These are phyloP conservation scores for Cutaneotrichosporon spelunceum DNA, from an alignment of 1,284 basidiomycete species.

Conservation along the genomic window DNA sequence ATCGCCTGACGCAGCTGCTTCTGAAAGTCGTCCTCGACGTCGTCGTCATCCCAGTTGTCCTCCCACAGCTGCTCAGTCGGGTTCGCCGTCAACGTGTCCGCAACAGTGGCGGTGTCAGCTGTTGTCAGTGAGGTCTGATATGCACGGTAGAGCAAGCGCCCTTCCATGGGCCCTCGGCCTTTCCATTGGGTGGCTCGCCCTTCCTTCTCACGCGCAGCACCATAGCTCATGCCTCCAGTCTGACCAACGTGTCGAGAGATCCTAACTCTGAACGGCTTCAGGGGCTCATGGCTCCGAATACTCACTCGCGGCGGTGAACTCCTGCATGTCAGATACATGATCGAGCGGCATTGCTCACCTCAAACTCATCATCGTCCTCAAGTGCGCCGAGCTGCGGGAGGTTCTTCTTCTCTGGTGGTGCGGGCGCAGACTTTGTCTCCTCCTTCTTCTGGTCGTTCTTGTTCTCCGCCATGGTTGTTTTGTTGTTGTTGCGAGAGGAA, in stretches of 20 bases:
- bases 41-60: slow-evolving; percentile 99
- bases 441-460: slow-evolving; percentile 12
- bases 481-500: slow-evolving; percentile 12
- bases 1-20: slow-evolving; percentile 68
- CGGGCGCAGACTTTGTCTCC: slow-evolving; percentile 2
- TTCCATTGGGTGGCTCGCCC: not conserved
- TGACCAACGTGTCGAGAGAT: too few relatives aligned
- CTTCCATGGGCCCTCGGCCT: not conserved
- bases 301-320: slow-evolving; percentile 48
- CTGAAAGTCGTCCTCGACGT: slow-evolving; percentile 96
- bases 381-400: slow-evolving; percentile 51
- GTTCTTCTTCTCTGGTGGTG: slow-evolving; percentile 38
- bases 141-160: not conserved
- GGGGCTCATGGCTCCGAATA: too few relatives aligned
- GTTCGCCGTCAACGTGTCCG: slow-evolving; percentile 39
- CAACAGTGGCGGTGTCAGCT: slow-evolving; percentile 36
- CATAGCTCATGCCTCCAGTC: too few relatives aligned
- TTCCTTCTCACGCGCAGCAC: too few relatives aligned
- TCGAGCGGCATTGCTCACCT: slow-evolving; percentile 38
- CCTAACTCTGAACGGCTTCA: too few relatives aligned
- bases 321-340: slow-evolving; percentile 29
- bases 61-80: slow-evolving; percentile 73
- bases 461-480: slow-evolving; percentile 20
- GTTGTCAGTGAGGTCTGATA: slow-evolving; percentile 9
- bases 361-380: slow-evolving; percentile 55